Conservation (phyloP, 1,139 yeast genomes). For the Diutina sp. region DNA sequence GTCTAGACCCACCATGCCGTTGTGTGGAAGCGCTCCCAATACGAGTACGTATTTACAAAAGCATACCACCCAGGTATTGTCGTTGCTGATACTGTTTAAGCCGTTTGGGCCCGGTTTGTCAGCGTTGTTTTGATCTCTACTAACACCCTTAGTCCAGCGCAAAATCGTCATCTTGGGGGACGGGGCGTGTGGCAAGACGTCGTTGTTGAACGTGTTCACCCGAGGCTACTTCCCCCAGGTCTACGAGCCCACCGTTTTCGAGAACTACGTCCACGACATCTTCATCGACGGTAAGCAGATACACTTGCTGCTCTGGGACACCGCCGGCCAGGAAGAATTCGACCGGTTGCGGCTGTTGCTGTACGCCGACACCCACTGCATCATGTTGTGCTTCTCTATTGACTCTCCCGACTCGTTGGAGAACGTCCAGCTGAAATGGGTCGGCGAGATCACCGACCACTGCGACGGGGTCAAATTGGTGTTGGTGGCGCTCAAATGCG, state of each 20-base stretch:
- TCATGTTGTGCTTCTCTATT: conserved; percentile 90
- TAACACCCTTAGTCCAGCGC: conserved; percentile 41
- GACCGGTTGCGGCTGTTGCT: conserved; percentile 83
- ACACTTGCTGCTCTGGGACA: conserved; percentile 92
- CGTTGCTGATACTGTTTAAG: no score
- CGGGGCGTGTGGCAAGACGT: conserved; percentile 81
- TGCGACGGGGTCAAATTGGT: conserved; percentile 95
- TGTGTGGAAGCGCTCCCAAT: conserved; percentile 2
- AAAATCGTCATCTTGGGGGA: conserved; percentile 94
- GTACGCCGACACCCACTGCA: conserved; percentile 91
- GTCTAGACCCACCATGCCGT: not conserved
- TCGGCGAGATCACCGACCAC: conserved; percentile 90
- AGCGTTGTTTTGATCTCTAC: not conserved
- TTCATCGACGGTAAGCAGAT: conserved; percentile 91
- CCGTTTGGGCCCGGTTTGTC: not conserved
- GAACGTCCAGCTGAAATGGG: conserved; percentile 89
- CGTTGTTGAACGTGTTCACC: conserved; percentile 89
- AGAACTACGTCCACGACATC: conserved; percentile 93
- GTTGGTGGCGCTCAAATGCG: conserved; percentile 89
- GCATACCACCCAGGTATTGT: not conserved
- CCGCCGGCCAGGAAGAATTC: conserved; percentile 98
- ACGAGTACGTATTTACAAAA: not conserved
- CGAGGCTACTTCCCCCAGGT: conserved; percentile 97
- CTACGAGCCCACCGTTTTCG: conserved; percentile 96
- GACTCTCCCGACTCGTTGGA: conserved; percentile 92